phyloP scores from a whole-genome alignment of 257 asterid species.

The Nyctanthes arbortristis region DNA sequence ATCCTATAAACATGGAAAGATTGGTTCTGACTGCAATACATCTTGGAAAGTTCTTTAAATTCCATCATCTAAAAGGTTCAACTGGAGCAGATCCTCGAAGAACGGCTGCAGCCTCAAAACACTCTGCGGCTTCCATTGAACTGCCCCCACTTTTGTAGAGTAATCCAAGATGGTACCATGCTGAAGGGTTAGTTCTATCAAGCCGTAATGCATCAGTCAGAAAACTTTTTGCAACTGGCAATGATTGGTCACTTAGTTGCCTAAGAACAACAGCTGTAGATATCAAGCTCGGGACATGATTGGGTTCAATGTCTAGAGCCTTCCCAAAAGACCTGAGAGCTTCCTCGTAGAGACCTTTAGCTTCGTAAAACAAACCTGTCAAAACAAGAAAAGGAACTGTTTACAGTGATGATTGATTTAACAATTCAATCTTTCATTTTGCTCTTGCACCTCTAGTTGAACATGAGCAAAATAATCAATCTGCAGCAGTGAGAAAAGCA shows the following conservation, averaged over 20 bases:
- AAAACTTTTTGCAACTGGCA: conserved; percentile 73
- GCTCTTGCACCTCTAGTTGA: too few species aligned
- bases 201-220: conserved; percentile 74
- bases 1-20: background rate
- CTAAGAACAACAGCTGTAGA: conserved; percentile 64
- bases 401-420: background rate
- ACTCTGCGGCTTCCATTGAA: conserved; percentile 66
- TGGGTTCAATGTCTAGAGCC: conserved; percentile 77
- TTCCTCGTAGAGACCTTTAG: conserved; percentile 60
- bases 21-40: background rate
- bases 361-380: conserved; percentile 67
- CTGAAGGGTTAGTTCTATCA: conserved; percentile 69
- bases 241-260: conserved; percentile 43
- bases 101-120: conserved; percentile 90
- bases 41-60: background rate
- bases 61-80: conserved; percentile 66
- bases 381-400: conserved; percentile 9
- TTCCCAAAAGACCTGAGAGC: conserved; percentile 65
- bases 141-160: conserved; percentile 53
- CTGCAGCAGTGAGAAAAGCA: too few species aligned
- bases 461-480: too few species aligned
- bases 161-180: conserved; percentile 91
- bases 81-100: conserved; percentile 84
- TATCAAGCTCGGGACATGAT: conserved; percentile 79
- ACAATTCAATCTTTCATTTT: background rate